Base-by-base conservation (phyloP, 208 protist genomes). In the Leishmania tarentolae region DNA sequence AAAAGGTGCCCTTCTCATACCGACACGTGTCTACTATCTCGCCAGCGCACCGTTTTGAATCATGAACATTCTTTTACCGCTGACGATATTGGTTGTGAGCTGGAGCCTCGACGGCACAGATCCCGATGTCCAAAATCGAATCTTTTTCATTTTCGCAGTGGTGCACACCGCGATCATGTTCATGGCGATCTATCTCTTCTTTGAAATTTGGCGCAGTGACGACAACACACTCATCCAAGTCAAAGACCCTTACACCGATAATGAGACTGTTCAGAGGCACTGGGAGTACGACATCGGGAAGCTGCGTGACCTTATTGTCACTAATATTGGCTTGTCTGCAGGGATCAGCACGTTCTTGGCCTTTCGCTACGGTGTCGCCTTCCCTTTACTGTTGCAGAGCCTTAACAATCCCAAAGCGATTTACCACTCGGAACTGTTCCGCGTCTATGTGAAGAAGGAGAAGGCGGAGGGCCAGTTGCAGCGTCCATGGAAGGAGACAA, bases 41-140 rank as follows among this genome's bases (percentile, higher is more conserved):
- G 40, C 42, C 68, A 15, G 44, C 40, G n/a, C 44, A 47, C n/a
- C 24, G 15, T 0, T 15, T 15, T 3, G 50, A 75, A 42, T n/a
- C 28, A 96, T 97, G 92, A 96, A 97, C 80, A 57, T 90, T 73
- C 56, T 97, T 59, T n/a, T 94, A 2, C 84, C 87, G 15, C 73
- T 95, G 68, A 87, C 88, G 8, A 88, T 93, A n/a, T 75, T 97
- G 53, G 63, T 97, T 50, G 40, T 95, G 44, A 90, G 83, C 85
- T 96, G 94, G 92, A 95, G 92, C 73, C 83, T 98, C 44, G 95
- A 98, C 87, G 87, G 76, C 76, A 95, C 87, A 35, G 93, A 97
- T 83, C 93, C 95, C 2, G 82, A 83, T 15, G 80, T 91, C 46
- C 89, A 95, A 81, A 40, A 72, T 31, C 68, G 85, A 61, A 90